Evolutionary conservation across 805 yeast genomes (phyloP).

Genomic region (Nakazawaea wickerhamii): DNA sequence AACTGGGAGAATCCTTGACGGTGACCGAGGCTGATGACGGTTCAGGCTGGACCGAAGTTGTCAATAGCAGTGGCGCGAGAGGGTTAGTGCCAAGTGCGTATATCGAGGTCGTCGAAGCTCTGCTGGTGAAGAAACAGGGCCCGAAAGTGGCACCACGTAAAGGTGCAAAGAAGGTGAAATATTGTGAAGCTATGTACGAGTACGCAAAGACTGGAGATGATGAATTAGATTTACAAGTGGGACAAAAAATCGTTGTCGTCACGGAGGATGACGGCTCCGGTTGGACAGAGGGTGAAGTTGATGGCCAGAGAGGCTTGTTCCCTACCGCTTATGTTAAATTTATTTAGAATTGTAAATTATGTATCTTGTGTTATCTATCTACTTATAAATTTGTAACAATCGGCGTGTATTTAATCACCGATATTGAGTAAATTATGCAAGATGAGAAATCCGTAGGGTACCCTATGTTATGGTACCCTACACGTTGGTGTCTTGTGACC

Average conservation of each 20-base stretch:
- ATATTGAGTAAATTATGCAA: no score
- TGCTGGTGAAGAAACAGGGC: slow-evolving; percentile 41
- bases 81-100: slow-evolving; percentile 90
- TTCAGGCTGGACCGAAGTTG: slow-evolving; percentile 83
- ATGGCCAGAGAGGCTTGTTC: slow-evolving; percentile 62
- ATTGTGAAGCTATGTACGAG: slow-evolving; percentile 67
- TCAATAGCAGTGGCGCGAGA: slow-evolving; percentile 34
- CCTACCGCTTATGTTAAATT: slow-evolving; percentile 69
- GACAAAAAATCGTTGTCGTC: slow-evolving; percentile 66
- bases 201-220: slow-evolving; percentile 75
- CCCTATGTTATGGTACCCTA: no score
- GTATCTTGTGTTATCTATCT: no score
- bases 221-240: slow-evolving; percentile 66
- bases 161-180: slow-evolving; percentile 57
- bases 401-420: no score
- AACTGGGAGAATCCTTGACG: slow-evolving; percentile 54
- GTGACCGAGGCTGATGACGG: slow-evolving; percentile 75
- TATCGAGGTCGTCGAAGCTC: slow-evolving; percentile 38
- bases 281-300: slow-evolving; percentile 89
- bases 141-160: slow-evolving; percentile 79
- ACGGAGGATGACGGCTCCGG: slow-evolving; percentile 73
- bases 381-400: no score
- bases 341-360: no score
- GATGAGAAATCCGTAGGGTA: no score
- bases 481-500: no score